Evolutionary conservation across 1,284 basidiomycete genomes (phyloP), one percentile per base, ranked within the genome.

Genomic region (Caloboletus inedulis): DNA sequence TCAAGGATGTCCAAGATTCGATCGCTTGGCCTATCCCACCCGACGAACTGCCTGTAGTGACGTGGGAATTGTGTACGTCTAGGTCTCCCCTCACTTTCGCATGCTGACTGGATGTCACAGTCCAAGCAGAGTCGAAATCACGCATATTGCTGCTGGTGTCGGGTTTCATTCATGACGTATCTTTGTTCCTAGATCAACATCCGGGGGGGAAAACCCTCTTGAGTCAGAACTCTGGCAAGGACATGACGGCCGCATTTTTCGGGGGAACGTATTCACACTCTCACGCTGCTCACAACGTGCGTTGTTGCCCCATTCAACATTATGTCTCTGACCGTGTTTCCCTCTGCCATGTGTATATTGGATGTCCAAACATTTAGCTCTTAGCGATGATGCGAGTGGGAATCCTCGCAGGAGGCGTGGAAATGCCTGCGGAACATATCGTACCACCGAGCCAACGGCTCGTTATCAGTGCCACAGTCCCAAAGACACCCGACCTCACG

Each of bases 81-180:
- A 19, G 35, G 31, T 14, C 46, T 31, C 33, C 30, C 52, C 44
- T 29, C 47, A 7, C 23, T 36, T 45, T 34, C 39, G 30, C 45
- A 31, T 29, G 49, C 52, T 59, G 18, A 58, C 29, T 21, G 27
- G 43, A 27, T 39, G 30, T 47, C 43, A 25, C 62, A 88, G 85
- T 87, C 74, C 80, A 85, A 69, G 74, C 81, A 57, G 85, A 89
- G 62, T 78, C 89, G 19, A 76, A 81, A 70, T 75, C 75, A 33
- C 78, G 84, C 23, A 75, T 81, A 6, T 72, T 94, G 55, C 72
- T 94, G 39, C 78, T 92, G 47, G 75, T 95, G 45, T 83, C 87
- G 43, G 92, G 92, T 16, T 94, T 91, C 72, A 89, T 96, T 58
- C 91, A 94, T 71, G 92, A 96, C 63, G 80, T 86, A 25, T 81